Evolutionary conservation across 164 flowering plant species (phyloP), one percentile per base, ranked within the genome.

Genomic region (Echeveria elegans): DNA sequence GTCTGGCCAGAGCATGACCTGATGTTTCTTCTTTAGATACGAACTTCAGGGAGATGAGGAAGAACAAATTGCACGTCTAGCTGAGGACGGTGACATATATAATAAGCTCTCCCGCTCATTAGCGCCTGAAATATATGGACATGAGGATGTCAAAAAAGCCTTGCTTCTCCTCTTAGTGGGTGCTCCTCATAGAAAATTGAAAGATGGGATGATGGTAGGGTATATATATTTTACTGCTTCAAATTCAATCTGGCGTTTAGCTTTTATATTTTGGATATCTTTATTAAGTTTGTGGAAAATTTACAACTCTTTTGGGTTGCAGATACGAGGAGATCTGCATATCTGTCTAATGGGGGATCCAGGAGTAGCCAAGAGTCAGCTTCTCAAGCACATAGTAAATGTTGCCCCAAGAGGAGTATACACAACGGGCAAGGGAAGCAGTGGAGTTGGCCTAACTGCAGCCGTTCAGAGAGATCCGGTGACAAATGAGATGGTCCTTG

Each of bases 321-420:
- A 95, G 99, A 95, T 95, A 41, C 83, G 99, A 79, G 99, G 99
- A 62, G 99, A 95, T 75, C 21, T 95, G 67, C 99, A 94, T 73
- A 78, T 95, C 53, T 95, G 99, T 77, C 75, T 95, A 79, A 95
- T 95, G 99, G 99, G 97, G 71, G 97, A 95, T 82, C 99, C 99
- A 74, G 99, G 99, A 5, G 97, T 95, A 76, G 99, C 99, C 71
- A 95, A 92, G 77, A 95, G 99, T 83, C 99, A 95, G 80, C 97
- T 95, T 76, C 88, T 95, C 58, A 95, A 95, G 79, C 97, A 95
- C 79, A 95, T 95, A 45, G 85, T 95, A 14, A 92, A 88, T 75
- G 96, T 95, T 31, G 97, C 99, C 69, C 99, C 99, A 47, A 88
- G 99, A 77, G 99, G 97, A 67, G 88, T 95, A n/a, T 95, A 95